These are phyloP conservation scores for Gaultheria prostrata DNA, from an alignment of 148 eudicot species.

Conservation along the genomic window DNA sequence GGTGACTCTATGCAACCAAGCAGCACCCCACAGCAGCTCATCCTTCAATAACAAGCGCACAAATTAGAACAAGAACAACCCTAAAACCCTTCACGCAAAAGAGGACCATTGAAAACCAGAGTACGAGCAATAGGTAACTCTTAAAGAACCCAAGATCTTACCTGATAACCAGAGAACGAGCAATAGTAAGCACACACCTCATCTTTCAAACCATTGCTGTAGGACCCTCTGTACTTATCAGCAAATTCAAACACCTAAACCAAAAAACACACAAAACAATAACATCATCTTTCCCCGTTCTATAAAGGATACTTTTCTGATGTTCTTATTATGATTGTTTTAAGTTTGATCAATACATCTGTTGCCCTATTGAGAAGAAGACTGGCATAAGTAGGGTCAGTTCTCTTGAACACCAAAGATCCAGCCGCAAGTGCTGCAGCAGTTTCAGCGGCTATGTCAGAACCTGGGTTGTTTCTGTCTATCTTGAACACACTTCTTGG, in stretches of 20 bases:
- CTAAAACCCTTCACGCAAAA: neutral
- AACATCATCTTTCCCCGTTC: neutral
- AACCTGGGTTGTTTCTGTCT: constrained; percentile 79
- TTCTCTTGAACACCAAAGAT: constrained; percentile 72
- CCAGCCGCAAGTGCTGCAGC: constrained; percentile 99
- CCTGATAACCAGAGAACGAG: constrained; percentile 70
- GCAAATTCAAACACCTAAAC: constrained; percentile 77
- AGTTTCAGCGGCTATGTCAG: constrained; percentile 96
- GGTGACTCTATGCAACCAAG: constrained; percentile 82
- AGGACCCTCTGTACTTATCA: constrained; percentile 73
- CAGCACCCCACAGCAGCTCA: constrained; percentile 86
- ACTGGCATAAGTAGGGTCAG: constrained; percentile 70
- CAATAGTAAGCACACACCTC: constrained; percentile 66
- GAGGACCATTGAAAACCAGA: constrained; percentile 50
- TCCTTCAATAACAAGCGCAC: constrained; percentile 34
- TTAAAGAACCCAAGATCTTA: constrained; percentile 17
- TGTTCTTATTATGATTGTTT: neutral
- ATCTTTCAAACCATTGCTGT: constrained; percentile 50
- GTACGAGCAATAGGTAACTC: neutral
- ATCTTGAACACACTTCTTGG: constrained; percentile 78
- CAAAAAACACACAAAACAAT: neutral
- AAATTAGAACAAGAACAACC: neutral
- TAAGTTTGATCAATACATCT: constrained; percentile 35
- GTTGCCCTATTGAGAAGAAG: constrained; percentile 65
- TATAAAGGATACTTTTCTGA: neutral